Conservation (phyloP, 805 yeast species). For the Candida mattraensis region DNA sequence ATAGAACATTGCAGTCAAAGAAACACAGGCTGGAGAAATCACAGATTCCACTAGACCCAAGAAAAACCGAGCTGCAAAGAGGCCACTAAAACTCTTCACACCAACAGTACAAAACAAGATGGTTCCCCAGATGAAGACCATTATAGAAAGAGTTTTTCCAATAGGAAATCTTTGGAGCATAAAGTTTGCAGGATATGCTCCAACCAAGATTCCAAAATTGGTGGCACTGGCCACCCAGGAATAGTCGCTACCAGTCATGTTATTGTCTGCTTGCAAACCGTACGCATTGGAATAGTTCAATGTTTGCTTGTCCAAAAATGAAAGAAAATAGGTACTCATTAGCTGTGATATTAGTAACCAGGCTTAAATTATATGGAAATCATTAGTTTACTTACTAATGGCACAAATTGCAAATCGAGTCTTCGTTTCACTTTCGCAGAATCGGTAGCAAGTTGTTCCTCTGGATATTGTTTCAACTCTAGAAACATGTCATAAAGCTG, state of each 20-base stretch:
- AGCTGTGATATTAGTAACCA: conserved; percentile 23
- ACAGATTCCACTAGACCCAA: conserved; percentile 37
- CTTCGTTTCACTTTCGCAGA: conserved; percentile 32
- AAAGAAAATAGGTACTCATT: conserved; percentile 44
- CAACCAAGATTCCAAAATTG: conserved; percentile 44
- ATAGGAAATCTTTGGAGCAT: conserved; percentile 51
- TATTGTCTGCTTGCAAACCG: conserved; percentile 32
- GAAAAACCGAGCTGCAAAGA: conserved; percentile 34
- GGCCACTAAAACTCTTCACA: conserved; percentile 34
- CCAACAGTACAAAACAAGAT: conserved; percentile 48
- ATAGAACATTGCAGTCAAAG: conserved; percentile 30
- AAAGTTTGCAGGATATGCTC: conserved; percentile 44
- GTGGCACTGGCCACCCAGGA: conserved; percentile 40
- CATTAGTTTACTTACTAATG: conserved; percentile 27
- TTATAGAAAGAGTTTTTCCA: conserved; percentile 37
- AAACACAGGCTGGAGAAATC: conserved; percentile 34
- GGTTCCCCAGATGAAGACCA: conserved; percentile 47
- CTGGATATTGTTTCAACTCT: conserved; percentile 1
- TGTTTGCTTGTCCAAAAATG: conserved; percentile 55
- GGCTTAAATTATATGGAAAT: too few relatives aligned
- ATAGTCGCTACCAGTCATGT: conserved; percentile 38
- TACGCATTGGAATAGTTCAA: conserved; percentile 49
- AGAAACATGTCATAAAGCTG: background rate
- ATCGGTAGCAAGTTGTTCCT: too few relatives aligned
- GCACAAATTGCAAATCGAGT: conserved; percentile 47